Evolutionary conservation across 2,329 filamentous ascomycete genomes (phyloP).

Genomic region (Penicillium griseofulvum): DNA sequence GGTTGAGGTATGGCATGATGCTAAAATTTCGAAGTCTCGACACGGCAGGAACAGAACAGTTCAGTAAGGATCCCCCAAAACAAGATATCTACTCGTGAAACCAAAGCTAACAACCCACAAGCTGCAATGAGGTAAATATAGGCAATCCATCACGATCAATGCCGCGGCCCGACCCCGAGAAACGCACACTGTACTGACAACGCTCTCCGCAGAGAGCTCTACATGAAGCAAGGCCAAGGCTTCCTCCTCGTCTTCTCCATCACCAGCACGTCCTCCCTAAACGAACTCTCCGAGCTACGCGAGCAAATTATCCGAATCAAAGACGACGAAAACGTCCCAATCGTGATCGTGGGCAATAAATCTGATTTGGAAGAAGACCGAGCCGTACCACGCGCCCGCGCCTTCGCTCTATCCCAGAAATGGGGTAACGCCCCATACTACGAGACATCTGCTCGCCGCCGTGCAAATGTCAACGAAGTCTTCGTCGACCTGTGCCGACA

Average conservation of each 20-base stretch:
- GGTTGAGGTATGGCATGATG: conserved; percentile 8
- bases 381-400: conserved; percentile 71
- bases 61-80: conserved; percentile 62
- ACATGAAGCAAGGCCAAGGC: conserved; percentile 91
- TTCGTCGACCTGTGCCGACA: conserved; percentile 82
- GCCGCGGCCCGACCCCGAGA: background rate
- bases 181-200: conserved; percentile 22
- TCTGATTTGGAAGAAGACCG: conserved; percentile 85
- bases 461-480: conserved; percentile 86
- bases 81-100: background rate
- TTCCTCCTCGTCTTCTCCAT: conserved; percentile 93
- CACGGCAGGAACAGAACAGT: conserved; percentile 88
- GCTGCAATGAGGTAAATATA: conserved; percentile 57
- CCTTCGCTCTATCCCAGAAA: conserved; percentile 78
- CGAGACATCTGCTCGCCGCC: conserved; percentile 78
- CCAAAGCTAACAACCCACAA: conserved; percentile 29
- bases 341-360: conserved; percentile 92
- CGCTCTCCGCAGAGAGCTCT: conserved; percentile 61
- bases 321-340: conserved; percentile 77
- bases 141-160: background rate
- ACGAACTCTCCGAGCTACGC: conserved; percentile 74
- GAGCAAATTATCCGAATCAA: conserved; percentile 92
- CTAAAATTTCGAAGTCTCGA: conserved; percentile 60
- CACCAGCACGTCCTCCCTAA: conserved; percentile 77
- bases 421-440: conserved; percentile 90